Evolutionary conservation across 2,329 filamentous ascomycete genomes (phyloP).

Genomic region (Drechmeria coniospora): DNA sequence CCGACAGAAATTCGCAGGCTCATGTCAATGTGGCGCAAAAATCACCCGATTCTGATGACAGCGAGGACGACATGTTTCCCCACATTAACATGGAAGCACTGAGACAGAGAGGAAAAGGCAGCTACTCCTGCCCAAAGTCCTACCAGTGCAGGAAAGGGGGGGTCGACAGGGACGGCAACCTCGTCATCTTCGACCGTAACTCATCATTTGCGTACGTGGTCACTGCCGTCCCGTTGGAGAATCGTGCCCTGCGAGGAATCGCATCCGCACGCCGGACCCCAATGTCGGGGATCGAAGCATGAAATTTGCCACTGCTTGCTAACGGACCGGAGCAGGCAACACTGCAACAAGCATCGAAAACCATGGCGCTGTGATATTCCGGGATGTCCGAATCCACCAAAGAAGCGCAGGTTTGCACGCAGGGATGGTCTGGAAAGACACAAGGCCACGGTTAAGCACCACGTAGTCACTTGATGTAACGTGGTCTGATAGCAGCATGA

Average conservation of each 20-base stretch:
- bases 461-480: slow-evolving; percentile 11
- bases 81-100: slow-evolving; percentile 23
- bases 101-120: slow-evolving; percentile 23
- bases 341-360: slow-evolving; percentile 27
- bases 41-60: slow-evolving; percentile 16
- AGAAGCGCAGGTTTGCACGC: slow-evolving; percentile 25
- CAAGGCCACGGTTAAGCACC: slow-evolving; percentile 23
- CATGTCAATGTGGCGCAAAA: slow-evolving; percentile 5
- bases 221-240: background rate
- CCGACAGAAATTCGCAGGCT: slow-evolving; percentile 5
- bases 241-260: background rate
- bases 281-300: no score
- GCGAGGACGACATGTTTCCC: slow-evolving; percentile 20
- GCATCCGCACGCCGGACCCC: background rate
- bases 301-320: slow-evolving; percentile 1
- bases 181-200: slow-evolving; percentile 24
- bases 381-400: slow-evolving; percentile 24
- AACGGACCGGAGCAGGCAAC: slow-evolving; percentile 16
- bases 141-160: slow-evolving; percentile 23
- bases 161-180: slow-evolving; percentile 21
- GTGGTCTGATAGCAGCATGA: no score
- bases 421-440: slow-evolving; percentile 26
- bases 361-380: slow-evolving; percentile 23
- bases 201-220: slow-evolving; percentile 23
- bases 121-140: slow-evolving; percentile 20